Evolutionary conservation across 2,329 filamentous ascomycete species (phyloP).

Genomic region (Drechslerella coelobrocha): DNA sequence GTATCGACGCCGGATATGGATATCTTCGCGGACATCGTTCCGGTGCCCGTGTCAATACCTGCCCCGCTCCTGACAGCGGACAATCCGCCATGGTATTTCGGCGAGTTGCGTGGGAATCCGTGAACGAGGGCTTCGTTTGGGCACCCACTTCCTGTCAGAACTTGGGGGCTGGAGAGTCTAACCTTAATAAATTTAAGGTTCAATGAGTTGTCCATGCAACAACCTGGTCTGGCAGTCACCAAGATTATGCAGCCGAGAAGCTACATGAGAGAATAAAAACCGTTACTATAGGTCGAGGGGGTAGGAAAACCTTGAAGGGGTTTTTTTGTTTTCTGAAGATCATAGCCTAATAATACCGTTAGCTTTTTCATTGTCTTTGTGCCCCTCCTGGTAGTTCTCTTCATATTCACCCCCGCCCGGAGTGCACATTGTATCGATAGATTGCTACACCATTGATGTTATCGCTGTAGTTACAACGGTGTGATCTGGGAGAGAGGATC

Average conservation of each 20-base stretch:
- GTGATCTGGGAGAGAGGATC: not conserved
- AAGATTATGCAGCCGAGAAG: conserved; percentile 34
- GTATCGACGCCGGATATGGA: conserved; percentile 38
- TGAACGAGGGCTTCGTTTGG: conserved; percentile 24
- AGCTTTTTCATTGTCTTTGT: conserved; percentile 16
- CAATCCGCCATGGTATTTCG: conserved; percentile 51
- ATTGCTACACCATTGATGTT: not conserved
- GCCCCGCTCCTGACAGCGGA: conserved; percentile 31
- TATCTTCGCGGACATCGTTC: conserved; percentile 34
- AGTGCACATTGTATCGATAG: too few relatives aligned
- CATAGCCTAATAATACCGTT: conserved; percentile 5
- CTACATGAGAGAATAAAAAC: conserved; percentile 25
- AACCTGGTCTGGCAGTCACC: conserved; percentile 49
- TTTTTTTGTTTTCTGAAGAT: conserved; percentile 14
- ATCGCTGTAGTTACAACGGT: not conserved
- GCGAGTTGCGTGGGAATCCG: conserved; percentile 47
- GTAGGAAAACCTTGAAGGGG: conserved; percentile 13
- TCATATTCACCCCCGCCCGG: conserved; percentile 4
- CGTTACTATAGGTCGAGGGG: conserved; percentile 17
- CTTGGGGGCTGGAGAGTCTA: conserved; percentile 42
- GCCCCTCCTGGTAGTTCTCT: not conserved
- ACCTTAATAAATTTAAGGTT: conserved; percentile 51
- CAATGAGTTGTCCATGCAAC: conserved; percentile 48
- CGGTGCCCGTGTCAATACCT: conserved; percentile 42
- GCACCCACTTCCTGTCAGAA: conserved; percentile 22